Percentiles rank a stretch among this genome's conserved stretches.
These are phyloP conservation scores for Boletus tylopilopsis DNA, from an alignment of 768 basidiomycete species.

Conservation along the genomic window DNA sequence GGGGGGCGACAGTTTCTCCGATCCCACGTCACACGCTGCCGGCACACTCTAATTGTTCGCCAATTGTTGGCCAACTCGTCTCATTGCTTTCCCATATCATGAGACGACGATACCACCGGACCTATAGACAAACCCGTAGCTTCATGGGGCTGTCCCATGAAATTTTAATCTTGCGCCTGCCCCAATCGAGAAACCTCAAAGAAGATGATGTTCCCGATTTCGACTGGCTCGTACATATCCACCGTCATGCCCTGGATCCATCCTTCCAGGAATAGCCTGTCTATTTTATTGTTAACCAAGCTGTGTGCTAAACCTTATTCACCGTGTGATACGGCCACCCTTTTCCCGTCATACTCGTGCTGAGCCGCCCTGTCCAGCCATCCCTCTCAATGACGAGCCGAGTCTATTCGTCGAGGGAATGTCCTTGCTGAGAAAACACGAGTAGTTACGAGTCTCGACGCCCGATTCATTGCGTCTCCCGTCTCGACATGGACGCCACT, in stretches of 20 bases:
- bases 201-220: slow-evolving; percentile 17
- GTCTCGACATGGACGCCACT: slow-evolving; percentile 4
- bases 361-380: background rate
- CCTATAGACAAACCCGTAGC: slow-evolving; percentile 11
- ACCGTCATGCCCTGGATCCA: slow-evolving; percentile 4
- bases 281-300: slow-evolving; percentile 18
- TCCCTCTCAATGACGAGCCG: background rate
- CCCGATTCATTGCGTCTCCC: slow-evolving; percentile 9
- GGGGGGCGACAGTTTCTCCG: too few species aligned
- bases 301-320: slow-evolving; percentile 24
- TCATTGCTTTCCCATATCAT: slow-evolving; percentile 15
- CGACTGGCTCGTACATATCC: slow-evolving; percentile 9
- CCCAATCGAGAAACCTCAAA: slow-evolving; percentile 33
- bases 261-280: slow-evolving; percentile 13
- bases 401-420: background rate
- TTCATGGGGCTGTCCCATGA: slow-evolving; percentile 12
- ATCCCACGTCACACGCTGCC: slow-evolving; percentile 24
- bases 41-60: slow-evolving; percentile 30
- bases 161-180: slow-evolving; percentile 20
- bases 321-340: background rate
- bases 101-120: slow-evolving; percentile 25
- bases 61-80: slow-evolving; percentile 13
- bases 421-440: background rate
- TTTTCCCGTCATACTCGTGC: background rate
- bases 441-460: background rate